phyloP scores from a whole-genome alignment of 2,329 filamentous ascomycete genomes.

The Sphaerulina vaccinii region DNA sequence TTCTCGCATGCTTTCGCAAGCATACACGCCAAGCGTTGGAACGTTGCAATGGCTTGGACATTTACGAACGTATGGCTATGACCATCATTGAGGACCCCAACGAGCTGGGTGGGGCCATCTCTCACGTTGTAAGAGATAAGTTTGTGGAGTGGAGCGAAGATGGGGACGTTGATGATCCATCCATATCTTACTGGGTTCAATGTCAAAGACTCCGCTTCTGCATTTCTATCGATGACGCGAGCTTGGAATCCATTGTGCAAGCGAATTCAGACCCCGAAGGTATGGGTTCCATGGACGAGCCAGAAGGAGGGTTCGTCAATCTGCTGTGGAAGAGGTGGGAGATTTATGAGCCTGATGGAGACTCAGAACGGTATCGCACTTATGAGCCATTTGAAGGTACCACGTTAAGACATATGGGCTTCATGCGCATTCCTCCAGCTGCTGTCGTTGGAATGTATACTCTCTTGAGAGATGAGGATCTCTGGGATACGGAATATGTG shows the following conservation, averaged over 20 bases:
- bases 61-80: neutral
- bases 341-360: no score
- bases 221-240: neutral
- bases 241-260: neutral
- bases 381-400: no score
- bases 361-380: no score
- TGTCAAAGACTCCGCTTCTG: conserved; percentile 1
- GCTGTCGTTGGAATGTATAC: no score
- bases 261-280: neutral
- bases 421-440: no score
- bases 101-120: neutral
- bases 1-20: neutral
- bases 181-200: neutral
- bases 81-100: neutral
- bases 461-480: no score
- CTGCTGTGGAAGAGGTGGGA: neutral
- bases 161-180: neutral
- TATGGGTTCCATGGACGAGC: no score
- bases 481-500: no score
- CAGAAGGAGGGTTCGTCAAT: neutral
- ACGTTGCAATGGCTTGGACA: neutral
- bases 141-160: conserved; percentile 3
- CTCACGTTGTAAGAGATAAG: neutral
- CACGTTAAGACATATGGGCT: no score
- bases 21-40: neutral